Base-by-base conservation (phyloP, 78 protist species). In the Monosiga brevicollis region DNA sequence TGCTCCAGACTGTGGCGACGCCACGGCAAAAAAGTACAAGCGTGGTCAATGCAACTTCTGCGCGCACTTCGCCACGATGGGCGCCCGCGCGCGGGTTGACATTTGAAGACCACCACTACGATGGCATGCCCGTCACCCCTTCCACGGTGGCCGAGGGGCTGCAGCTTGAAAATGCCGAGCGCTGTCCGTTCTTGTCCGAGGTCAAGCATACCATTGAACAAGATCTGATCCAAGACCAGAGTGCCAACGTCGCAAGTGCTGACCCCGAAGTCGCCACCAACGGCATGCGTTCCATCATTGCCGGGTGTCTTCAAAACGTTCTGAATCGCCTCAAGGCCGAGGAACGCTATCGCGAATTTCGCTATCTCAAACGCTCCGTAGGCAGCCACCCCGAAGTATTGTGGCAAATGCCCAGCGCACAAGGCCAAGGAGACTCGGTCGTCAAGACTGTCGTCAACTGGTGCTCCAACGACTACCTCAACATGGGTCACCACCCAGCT, bases 381-480 rank as follows among this genome's bases (percentile, higher is more conserved):
- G 71, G n/a, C 38, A n/a, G 10, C 15, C 36, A 29, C 62, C 72
- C 71, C 39, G 29, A 6, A 34, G 42, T 11, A 15, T 6, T 49
- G 62, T 34, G 22, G 3, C 9, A 10, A 43, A 10, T 1, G 54
- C 76, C 84, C 34, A 9, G 26, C 74, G 74, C 35, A 20, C 9
- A 10, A 9, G 74, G 36, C 9, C n/a, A n/a, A n/a, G n/a, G n/a
- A n/a, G n/a, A n/a, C n/a, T 70, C 74, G 36, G 26, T 32, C 74
- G 74, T 10, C 35, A 26, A 42, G 38, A 36, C 42, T 22, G 82
- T 93, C 34, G 87, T 94, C 39, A 95, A 92, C 74, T 93, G 96
- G 98, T 95, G 98, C 79, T 85, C 88, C 73, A 95, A 95, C 85
- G 98, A 95, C 84, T 95, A 95, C 83, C 85, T 95, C 43, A 95